Base-by-base conservation (phyloP, 371 early-diverging fungal genomes). In the Capniomyces stellatus region DNA sequence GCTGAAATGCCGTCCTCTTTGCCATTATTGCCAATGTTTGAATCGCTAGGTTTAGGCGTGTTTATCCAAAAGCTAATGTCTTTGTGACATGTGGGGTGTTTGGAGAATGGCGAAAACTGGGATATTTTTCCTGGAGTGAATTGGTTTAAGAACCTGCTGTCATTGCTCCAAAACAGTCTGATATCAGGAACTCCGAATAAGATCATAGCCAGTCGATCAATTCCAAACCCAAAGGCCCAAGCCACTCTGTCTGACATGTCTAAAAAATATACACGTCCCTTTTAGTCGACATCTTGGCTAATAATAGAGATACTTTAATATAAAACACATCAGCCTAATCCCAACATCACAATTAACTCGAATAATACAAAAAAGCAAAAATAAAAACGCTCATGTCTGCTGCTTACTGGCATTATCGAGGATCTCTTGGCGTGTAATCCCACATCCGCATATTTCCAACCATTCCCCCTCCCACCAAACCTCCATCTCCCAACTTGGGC, bases 161-260 rank as follows among this genome's bases (percentile, higher is more conserved):
- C 98, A 52, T 75, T 69, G 21, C 82, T 79, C 98, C 98, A 97
- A 64, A 97, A 97, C 44, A 94, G 73, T 12, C 98, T 82, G 51
- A 97, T 97, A 63, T 97, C 98, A 0, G 91, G 92, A 35, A 97
- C 87, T 54, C 79, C 82, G 68, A 89, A 93, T 57, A 96, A 69
- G 0, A 92, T 86, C 92, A 97, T 90, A 0, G 95, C 92, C 54
- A 97, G 70, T n/a, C 98, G 74, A 64, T 97, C 98, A 12, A 97
- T 71, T 1, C 98, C 98, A 59, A 95, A 72, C 24, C 98, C 98
- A 64, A 91, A 93, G 4, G 96, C 98, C 93, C 97, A 95, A 4
- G 89, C 96, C 52, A 94, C 74, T 52, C 81, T 76, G 52, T 86
- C 77, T 1, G 75, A 46, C 53, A 75, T 70, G 15, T 40, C 52